phyloP scores from a whole-genome alignment of 371 early-diverging fungal genomes.

The Caulochytrium protostelioides region DNA sequence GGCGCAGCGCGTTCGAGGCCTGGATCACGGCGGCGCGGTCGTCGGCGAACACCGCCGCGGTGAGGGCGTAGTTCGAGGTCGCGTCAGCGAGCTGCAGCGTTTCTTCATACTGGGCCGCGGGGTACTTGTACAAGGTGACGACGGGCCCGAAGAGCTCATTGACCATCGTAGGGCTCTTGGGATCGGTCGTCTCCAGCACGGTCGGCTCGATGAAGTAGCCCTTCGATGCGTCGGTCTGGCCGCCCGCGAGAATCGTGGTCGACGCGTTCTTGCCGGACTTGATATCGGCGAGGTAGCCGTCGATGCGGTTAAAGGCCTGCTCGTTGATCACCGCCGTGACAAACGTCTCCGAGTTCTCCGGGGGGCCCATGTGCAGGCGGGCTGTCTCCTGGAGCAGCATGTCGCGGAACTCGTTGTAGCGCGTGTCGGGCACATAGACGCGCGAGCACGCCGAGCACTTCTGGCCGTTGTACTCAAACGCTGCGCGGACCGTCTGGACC shows the following conservation, averaged over 20 bases:
- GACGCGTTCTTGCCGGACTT: constrained; percentile 9
- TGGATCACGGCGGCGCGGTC: constrained; percentile 55
- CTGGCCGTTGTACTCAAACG: constrained; percentile 93
- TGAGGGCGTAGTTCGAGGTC: constrained; percentile 72
- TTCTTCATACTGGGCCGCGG: constrained; percentile 50
- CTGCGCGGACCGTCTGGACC: constrained; percentile 67
- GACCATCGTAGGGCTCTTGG: constrained; percentile 59
- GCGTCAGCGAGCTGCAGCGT: constrained; percentile 47
- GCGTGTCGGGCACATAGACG: constrained; percentile 64
- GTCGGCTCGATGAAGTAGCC: constrained; percentile 90
- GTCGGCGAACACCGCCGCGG: constrained; percentile 66
- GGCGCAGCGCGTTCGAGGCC: constrained; percentile 52
- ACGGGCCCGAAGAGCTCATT: constrained; percentile 97
- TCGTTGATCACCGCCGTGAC: constrained; percentile 68
- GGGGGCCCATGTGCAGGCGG: constrained; percentile 66
- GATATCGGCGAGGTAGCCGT: constrained; percentile 57
- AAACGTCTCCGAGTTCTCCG: too few species aligned
- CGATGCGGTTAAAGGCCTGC: constrained; percentile 81
- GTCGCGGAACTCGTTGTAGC: constrained; percentile 52
- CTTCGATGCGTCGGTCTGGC: constrained; percentile 28
- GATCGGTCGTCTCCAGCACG: constrained; percentile 65
- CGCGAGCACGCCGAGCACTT: constrained; percentile 90
- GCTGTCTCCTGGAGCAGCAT: constrained; percentile 38
- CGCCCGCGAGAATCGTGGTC: constrained; percentile 18
- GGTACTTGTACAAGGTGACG: constrained; percentile 80